A percentile compares a stretch with the other conserved stretches of the same genome.
Conservation (phyloP, 805 yeast genomes). For the Cyberlindnera maritima region DNA sequence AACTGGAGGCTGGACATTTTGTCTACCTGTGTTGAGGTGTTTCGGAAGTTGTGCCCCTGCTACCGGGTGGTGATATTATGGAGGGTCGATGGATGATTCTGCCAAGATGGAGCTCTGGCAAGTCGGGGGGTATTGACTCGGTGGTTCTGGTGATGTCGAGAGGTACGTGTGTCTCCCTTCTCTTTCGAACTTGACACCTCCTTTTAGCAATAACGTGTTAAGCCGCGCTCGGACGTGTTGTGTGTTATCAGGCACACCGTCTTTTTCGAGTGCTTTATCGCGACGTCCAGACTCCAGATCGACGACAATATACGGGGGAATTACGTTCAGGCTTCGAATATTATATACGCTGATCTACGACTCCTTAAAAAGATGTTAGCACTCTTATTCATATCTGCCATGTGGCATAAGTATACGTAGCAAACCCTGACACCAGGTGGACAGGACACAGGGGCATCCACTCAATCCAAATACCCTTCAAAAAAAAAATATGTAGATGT, state of each 20-base stretch:
- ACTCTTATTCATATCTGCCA: not conserved
- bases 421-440: not conserved
- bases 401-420: not conserved
- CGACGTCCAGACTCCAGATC: not conserved
- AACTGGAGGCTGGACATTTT: slow-evolving; percentile 7
- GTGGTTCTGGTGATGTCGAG: too few species aligned
- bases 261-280: not conserved
- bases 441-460: not conserved
- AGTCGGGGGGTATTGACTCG: not conserved
- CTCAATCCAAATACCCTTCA: too few species aligned
- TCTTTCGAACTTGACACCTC: too few species aligned
- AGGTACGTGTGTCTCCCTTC: too few species aligned
- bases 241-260: not conserved
- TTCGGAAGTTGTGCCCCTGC: not conserved
- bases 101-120: not conserved
- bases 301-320: too few species aligned
- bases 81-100: too few species aligned
- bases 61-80: too few species aligned
- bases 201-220: too few species aligned
- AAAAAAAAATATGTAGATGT: too few species aligned
- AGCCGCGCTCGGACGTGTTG: too few species aligned
- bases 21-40: not conserved
- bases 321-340: too few species aligned
- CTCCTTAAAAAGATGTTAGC: not conserved
- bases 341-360: too few species aligned